phyloP scores from a whole-genome alignment of 805 yeast genomes.

The Spathaspora passalidarum region DNA sequence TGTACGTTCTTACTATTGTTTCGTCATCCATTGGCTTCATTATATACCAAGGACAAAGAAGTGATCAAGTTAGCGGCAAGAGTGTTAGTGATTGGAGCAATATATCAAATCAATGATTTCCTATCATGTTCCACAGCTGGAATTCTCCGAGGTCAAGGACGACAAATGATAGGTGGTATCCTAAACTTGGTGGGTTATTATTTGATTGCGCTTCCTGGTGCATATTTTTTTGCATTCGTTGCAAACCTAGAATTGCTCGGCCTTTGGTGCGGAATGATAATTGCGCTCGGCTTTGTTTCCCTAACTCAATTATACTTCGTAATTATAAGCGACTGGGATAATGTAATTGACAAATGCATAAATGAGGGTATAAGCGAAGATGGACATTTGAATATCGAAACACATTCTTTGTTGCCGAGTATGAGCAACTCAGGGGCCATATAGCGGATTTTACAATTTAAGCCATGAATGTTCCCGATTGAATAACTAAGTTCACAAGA shows the following conservation, averaged over 20 bases:
- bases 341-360: slow-evolving; percentile 36
- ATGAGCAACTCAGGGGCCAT: slow-evolving; percentile 19
- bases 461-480: no score
- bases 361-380: slow-evolving; percentile 42
- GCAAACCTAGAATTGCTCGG: slow-evolving; percentile 40
- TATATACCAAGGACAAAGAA: slow-evolving; percentile 38
- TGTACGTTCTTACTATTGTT: slow-evolving; percentile 36
- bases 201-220: slow-evolving; percentile 47
- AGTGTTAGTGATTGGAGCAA: slow-evolving; percentile 44
- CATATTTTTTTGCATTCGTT: slow-evolving; percentile 42
- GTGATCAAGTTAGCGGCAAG: slow-evolving; percentile 37
- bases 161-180: slow-evolving; percentile 55
- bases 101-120: slow-evolving; percentile 53
- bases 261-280: slow-evolving; percentile 47
- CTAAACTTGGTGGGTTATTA: slow-evolving; percentile 49
- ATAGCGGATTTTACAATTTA: no score
- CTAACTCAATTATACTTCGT: slow-evolving; percentile 41
- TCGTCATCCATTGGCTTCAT: slow-evolving; percentile 34
- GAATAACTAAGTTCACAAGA: no score
- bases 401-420: slow-evolving; percentile 29
- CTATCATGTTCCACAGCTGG: slow-evolving; percentile 51
- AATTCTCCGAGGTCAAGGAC: slow-evolving; percentile 55
- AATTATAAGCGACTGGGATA: slow-evolving; percentile 41
- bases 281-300: slow-evolving; percentile 42
- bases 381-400: slow-evolving; percentile 25